Conservation (phyloP, 768 basidiomycete genomes). For the Thelephora ganbajun region DNA sequence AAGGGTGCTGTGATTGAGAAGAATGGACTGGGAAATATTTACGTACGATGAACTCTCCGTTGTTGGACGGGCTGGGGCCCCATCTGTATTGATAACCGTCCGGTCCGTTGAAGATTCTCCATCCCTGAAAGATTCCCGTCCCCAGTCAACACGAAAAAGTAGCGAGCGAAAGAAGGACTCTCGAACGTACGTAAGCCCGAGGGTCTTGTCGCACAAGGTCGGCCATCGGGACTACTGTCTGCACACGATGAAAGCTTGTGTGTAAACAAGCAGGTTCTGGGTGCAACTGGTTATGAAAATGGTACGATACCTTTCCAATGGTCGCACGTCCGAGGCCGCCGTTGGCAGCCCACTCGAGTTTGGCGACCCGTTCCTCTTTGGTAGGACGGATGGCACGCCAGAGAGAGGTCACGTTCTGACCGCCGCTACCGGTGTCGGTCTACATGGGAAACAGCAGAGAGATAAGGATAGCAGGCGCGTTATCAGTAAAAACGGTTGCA, state of each 20-base stretch:
- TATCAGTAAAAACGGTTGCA: constrained; percentile 2
- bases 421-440: constrained; percentile 51
- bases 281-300: constrained; percentile 7
- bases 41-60: constrained; percentile 21
- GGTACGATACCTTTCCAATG: constrained; percentile 51
- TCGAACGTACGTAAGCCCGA: constrained; percentile 37
- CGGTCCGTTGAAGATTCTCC: constrained; percentile 62
- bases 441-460: constrained; percentile 21
- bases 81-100: constrained; percentile 73
- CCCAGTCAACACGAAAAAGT: constrained; percentile 5
- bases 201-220: constrained; percentile 68
- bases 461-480: constrained; percentile 7
- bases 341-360: constrained; percentile 75
- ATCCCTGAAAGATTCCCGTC: constrained; percentile 13
- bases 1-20: constrained; percentile 6
- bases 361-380: constrained; percentile 81
- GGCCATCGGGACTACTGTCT: constrained; percentile 71
- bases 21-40: constrained; percentile 15
- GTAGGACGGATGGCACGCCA: constrained; percentile 72
- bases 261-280: constrained; percentile 7
- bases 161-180: constrained; percentile 4
- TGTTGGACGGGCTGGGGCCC: constrained; percentile 47
- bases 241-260: constrained; percentile 9
- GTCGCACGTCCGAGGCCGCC: constrained; percentile 76
- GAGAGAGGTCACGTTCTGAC: constrained; percentile 62